Evolutionary conservation across 305 asterid species (phyloP).

Genomic region (Fraxinus floribunda): DNA sequence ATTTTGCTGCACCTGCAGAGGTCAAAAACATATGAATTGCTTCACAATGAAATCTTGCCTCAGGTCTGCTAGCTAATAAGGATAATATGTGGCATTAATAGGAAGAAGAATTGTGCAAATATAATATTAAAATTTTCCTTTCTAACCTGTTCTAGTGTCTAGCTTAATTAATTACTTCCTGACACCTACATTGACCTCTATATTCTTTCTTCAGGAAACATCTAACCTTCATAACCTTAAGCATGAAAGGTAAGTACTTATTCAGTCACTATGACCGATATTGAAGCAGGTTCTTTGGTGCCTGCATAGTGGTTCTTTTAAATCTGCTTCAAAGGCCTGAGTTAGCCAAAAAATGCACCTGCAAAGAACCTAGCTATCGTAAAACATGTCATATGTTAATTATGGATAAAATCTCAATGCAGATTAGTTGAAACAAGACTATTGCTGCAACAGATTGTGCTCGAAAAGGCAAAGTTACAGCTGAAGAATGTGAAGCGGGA

Average conservation of each 20-base stretch:
- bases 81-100: conserved; percentile 18
- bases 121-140: conserved; percentile 15
- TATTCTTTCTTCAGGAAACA: conserved; percentile 50
- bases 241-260: conserved; percentile 55
- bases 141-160: conserved; percentile 19
- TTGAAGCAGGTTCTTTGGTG: conserved; percentile 9
- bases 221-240: conserved; percentile 38
- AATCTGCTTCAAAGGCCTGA: conserved; percentile 20
- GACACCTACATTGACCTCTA: conserved; percentile 28
- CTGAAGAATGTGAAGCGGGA: conserved; percentile 64
- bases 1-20: conserved; percentile 51
- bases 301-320: conserved; percentile 22
- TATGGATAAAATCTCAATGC: conserved; percentile 35
- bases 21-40: conserved; percentile 58
- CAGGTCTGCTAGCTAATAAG: conserved; percentile 55
- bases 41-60: conserved; percentile 45
- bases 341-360: conserved; percentile 19
- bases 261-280: conserved; percentile 18
- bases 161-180: conserved; percentile 18
- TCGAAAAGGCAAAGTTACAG: conserved; percentile 65
- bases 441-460: conserved; percentile 55
- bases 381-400: conserved; percentile 17
- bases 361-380: not conserved
- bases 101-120: conserved; percentile 10
- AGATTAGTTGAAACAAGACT: conserved; percentile 60